Conservation (phyloP, 2,329 filamentous ascomycete species). For the Zymoseptoria pseudotritici region DNA sequence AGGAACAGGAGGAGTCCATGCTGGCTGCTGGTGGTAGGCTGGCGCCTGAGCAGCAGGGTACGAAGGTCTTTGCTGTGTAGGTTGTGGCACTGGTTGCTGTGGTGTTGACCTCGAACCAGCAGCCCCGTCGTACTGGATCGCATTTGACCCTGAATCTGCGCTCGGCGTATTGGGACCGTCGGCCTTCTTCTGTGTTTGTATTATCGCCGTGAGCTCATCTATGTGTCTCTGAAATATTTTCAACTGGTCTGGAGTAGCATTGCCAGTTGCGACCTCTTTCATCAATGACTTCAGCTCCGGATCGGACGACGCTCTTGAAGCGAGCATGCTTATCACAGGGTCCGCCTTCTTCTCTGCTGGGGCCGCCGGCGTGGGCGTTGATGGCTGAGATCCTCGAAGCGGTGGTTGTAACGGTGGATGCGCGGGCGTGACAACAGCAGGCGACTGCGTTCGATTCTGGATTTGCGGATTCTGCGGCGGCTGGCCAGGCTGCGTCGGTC, state of each 20-base stretch:
- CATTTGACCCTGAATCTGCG: constrained; percentile 8
- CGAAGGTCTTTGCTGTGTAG: constrained; percentile 2
- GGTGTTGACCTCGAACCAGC: constrained; percentile 6
- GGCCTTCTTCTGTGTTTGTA: constrained; percentile 35
- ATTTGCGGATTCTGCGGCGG: constrained; percentile 9
- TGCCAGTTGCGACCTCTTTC: constrained; percentile 72
- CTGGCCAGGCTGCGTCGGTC: constrained; percentile 14
- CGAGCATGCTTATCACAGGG: constrained; percentile 73
- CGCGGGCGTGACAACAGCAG: background rate
- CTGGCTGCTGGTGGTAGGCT: constrained; percentile 19
- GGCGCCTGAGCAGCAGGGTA: constrained; percentile 7
- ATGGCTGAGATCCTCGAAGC: background rate
- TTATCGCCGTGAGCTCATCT: constrained; percentile 60
- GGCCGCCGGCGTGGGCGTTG: constrained; percentile 7
- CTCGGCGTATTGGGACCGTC: constrained; percentile 14
- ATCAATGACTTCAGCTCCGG: constrained; percentile 67
- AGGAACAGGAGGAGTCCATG: constrained; percentile 7
- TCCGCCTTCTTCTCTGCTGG: constrained; percentile 40
- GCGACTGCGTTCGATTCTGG: constrained; percentile 4
- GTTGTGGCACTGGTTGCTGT: constrained; percentile 8
- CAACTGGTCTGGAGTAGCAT: constrained; percentile 63
- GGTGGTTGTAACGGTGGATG: constrained; percentile 4
- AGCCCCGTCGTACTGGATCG: constrained; percentile 20
- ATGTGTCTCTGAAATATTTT: constrained; percentile 74
- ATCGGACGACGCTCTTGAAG: constrained; percentile 67